Base-by-base conservation (phyloP, 495 filamentous ascomycete genomes). In the Echria macrotheca region DNA sequence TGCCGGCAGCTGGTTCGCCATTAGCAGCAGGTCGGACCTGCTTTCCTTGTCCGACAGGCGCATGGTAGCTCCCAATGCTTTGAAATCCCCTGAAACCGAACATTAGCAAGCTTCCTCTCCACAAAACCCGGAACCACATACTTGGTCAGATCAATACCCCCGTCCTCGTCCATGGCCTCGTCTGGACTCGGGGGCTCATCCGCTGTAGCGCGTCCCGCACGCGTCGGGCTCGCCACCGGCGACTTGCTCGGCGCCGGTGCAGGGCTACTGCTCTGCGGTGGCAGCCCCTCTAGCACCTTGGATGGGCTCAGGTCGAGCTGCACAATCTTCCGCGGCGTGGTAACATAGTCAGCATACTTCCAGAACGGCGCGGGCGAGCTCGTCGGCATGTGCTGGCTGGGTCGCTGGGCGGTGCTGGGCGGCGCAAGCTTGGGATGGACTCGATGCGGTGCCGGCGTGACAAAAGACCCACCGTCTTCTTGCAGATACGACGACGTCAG, bases 361-460 rank as follows among this genome's bases (percentile, higher is more conserved):
- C 91, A 97, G 69, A 96, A 97, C 15, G 91, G 89, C n/a, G 94
- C 93, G 0, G 93, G 93, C 17, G 87, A 94, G 61, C 86, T 91
- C 61, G 91, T 90, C 14, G 90, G 87, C 81, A 96, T 90, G 68
- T 91, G 93, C 62, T 91, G 89, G 57, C 89, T 95, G 2, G 94
- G 94, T 33, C 91, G 77, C 57, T 93, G 88, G 5, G 85, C 81
- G 0, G 93, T 95, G 58, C 85, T 91, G 0, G 93, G 93, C 15
- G 91, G 89, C 1, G 87, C 89, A 23, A 96, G 81, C 33, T 79
- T 79, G 22, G 88, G 89, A 52, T 91, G 84, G 41, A 91, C 84
- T 23, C 88, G 80, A 50, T 83, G 82, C 5, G 91, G 89, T 2
- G 90, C 87, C 14, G 91, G 91, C 0, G 91, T 96, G 49, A 88